These are phyloP conservation scores for Lichtheimia ornata DNA, from an alignment of 371 early-diverging fungal species.

Conservation along the genomic window DNA sequence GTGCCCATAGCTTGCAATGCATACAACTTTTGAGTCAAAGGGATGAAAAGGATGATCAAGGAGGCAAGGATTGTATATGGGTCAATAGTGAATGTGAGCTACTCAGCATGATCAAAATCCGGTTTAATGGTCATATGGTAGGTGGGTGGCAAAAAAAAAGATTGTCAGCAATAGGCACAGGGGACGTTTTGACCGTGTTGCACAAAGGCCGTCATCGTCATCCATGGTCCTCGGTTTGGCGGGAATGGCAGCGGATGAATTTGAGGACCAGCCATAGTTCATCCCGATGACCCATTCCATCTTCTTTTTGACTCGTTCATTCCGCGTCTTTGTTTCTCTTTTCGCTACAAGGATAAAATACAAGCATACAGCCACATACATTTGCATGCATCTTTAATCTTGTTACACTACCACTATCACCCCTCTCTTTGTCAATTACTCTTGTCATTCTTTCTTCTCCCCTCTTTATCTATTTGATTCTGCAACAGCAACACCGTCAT, in stretches of 20 bases:
- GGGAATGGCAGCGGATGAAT: no score
- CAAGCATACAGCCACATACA: neutral
- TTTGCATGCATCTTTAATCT: constrained; percentile 11
- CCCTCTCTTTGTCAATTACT: neutral
- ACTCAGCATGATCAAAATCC: no score
- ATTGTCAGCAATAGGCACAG: no score
- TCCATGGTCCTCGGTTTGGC: neutral
- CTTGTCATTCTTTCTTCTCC: constrained; percentile 5
- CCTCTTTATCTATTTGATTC: constrained; percentile 2
- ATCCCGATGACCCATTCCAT: neutral
- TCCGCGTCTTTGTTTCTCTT: constrained; percentile 1
- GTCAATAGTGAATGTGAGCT: no score
- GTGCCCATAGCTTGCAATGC: no score
- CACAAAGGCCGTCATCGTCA: neutral
- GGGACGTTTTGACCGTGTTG: no score
- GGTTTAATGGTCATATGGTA: no score
- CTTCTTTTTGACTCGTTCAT: neutral
- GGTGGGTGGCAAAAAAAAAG: no score
- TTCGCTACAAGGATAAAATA: neutral
- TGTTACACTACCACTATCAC: constrained; percentile 3
- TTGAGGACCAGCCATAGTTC: neutral
- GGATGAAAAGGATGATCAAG: no score
- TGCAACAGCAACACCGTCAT: neutral
- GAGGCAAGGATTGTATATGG: no score
- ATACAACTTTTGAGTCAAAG: no score